Conservation (phyloP, 768 basidiomycete genomes). For the Dictyophora rubrovolvata region DNA sequence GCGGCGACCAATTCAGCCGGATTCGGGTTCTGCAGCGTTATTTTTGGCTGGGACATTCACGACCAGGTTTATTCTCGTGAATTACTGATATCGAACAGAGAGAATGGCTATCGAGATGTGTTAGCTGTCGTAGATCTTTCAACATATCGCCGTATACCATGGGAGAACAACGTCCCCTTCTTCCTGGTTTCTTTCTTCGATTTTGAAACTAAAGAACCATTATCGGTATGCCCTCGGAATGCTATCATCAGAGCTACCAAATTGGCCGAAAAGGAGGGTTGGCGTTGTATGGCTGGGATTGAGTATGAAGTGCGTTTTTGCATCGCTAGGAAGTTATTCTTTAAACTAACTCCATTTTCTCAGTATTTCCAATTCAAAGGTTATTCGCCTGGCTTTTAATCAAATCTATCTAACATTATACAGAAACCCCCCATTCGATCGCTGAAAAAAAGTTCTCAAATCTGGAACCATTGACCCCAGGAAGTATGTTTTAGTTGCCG, state of each 20-base stretch:
- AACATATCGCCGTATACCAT: conserved; percentile 80
- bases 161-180: conserved; percentile 88
- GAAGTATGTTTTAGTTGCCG: conserved; percentile 52
- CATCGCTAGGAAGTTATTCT: background rate
- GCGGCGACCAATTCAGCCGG: conserved; percentile 63
- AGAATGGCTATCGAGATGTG: conserved; percentile 88
- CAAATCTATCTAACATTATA: conserved; percentile 9
- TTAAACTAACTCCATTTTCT: conserved; percentile 5
- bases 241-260: conserved; percentile 52
- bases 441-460: conserved; percentile 69
- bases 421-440: conserved; percentile 72
- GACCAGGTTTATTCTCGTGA: conserved; percentile 78
- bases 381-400: conserved; percentile 16
- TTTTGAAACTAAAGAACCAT: conserved; percentile 68
- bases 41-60: conserved; percentile 93
- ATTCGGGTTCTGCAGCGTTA: conserved; percentile 89
- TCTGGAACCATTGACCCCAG: conserved; percentile 77
- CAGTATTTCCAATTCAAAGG: conserved; percentile 91
- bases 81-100: conserved; percentile 80
- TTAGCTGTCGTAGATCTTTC: conserved; percentile 79
- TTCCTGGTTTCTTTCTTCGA: conserved; percentile 88
- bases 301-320: conserved; percentile 74
- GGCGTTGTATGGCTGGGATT: conserved; percentile 70
- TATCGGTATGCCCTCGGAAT: conserved; percentile 83
- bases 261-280: conserved; percentile 36